Percentiles rank a stretch among this genome's conserved stretches.
Evolutionary conservation across 129 eudicot species (phyloP).

Genomic region (Flaveria robusta): DNA sequence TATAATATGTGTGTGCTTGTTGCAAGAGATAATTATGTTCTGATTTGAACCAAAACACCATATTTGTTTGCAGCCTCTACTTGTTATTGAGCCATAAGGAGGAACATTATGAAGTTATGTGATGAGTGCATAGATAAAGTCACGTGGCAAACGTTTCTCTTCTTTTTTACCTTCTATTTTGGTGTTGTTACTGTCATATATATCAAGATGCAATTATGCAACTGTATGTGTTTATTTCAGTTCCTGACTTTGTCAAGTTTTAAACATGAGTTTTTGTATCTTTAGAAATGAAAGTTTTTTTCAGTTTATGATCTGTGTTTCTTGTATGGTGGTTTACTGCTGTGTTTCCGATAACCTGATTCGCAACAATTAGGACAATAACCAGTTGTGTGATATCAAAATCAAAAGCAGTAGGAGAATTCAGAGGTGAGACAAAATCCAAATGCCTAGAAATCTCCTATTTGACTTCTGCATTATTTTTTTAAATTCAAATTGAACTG

Average conservation of each 20-base stretch:
- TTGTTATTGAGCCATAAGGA: constrained; percentile 70
- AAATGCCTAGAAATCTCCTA: background rate
- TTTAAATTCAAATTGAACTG: too few relatives aligned
- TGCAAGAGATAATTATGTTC: constrained; percentile 10
- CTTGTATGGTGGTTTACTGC: background rate
- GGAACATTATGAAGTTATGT: constrained; percentile 15
- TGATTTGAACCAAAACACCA: background rate
- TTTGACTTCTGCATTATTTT: background rate
- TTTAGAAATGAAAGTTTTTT: constrained; percentile 1
- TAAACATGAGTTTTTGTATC: constrained; percentile 3
- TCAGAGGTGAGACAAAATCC: background rate
- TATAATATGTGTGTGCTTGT: constrained; percentile 11
- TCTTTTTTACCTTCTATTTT: constrained; percentile 14
- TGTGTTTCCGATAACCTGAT: background rate
- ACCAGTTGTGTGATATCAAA: background rate
- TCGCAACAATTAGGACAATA: background rate
- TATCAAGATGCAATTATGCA: background rate
- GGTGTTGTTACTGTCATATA: constrained; percentile 22
- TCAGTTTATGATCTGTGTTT: background rate
- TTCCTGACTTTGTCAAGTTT: background rate
- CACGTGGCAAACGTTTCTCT: background rate
- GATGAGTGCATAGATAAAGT: constrained; percentile 28
- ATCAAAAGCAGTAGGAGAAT: background rate
- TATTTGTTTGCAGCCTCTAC: constrained; percentile 61
- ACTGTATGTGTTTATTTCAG: background rate